Percentiles rank a stretch among this genome's conserved stretches.
Conservation (phyloP, 2,329 filamentous ascomycete genomes). For the Calonectria hongkongensis region DNA sequence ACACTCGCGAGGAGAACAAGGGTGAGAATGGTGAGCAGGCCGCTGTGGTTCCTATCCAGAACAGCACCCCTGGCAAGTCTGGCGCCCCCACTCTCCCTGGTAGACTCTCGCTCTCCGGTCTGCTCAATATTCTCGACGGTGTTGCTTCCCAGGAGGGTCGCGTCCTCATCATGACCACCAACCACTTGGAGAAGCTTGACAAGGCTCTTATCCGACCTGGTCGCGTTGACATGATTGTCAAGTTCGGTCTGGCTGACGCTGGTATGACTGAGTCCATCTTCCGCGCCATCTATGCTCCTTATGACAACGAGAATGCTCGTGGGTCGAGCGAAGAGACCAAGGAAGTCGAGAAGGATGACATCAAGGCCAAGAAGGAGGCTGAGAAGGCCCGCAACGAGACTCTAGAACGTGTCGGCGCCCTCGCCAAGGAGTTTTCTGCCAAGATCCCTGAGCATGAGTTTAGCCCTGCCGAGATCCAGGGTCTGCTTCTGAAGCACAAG, state of each 20-base stretch:
- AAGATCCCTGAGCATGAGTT: slow-evolving; percentile 74
- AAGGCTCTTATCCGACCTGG: slow-evolving; percentile 78
- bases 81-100: slow-evolving; percentile 42
- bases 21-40: slow-evolving; percentile 50
- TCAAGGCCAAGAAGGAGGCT: slow-evolving; percentile 56
- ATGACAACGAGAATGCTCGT: slow-evolving; percentile 59
- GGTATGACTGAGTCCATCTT: slow-evolving; percentile 74
- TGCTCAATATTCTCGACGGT: slow-evolving; percentile 89
- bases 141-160: slow-evolving; percentile 78
- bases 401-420: slow-evolving; percentile 63
- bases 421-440: slow-evolving; percentile 70
- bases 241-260: slow-evolving; percentile 73
- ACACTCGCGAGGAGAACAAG: slow-evolving; percentile 68
- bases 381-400: slow-evolving; percentile 59
- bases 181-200: slow-evolving; percentile 77
- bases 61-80: slow-evolving; percentile 31
- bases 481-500: slow-evolving; percentile 75
- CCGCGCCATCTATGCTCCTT: slow-evolving; percentile 74
- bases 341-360: slow-evolving; percentile 44
- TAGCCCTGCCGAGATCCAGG: slow-evolving; percentile 77
- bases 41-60: slow-evolving; percentile 41
- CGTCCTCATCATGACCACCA: slow-evolving; percentile 80
- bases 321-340: slow-evolving; percentile 23
- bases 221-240: slow-evolving; percentile 76
- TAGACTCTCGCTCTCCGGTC: slow-evolving; percentile 81